Base-by-base conservation (phyloP, 306 rosid genomes). In the Cicer judaicum region DNA sequence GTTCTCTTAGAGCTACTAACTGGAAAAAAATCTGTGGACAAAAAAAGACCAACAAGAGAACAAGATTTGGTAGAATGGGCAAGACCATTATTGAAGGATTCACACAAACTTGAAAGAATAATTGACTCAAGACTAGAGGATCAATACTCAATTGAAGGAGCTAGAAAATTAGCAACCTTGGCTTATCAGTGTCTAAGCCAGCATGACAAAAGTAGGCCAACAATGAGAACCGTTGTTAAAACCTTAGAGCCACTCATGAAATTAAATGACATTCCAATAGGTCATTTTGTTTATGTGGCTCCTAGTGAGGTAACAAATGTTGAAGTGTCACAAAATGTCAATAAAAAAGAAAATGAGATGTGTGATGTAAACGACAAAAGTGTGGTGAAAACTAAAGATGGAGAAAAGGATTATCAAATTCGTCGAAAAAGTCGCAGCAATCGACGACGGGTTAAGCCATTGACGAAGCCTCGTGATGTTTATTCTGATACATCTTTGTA, bases 51-150 rank as follows among this genome's bases (percentile, higher is more conserved):
- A 0, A 39, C 64, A 4, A 88, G 97, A 56, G 96, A 95, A 36
- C 90, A 90, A n/a, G 87, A 90, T 78, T 76, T 95, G 67, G 99
- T 89, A 54, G 91, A 84, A 40, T 90, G 99, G 99, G 94, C 91
- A 12, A 92, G 90, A 34, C 98, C 97, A 8, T 41, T 81, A 1
- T 53, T 95, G 59, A 95, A 82, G 68, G 96, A 95, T 39, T 19
- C 87, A 5, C 65, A 82, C 6, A 90, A 86, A 73, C 86, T 95
- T 0, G 93, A 87, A 14, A 88, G 90, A 24, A 74, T 90, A 72
- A 92, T 95, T 64, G 99, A 92, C 82, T 85, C 89, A 16, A 87
- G 92, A 72, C 86, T 95, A 2, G 93, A 95, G 59, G 96, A 89
- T 38, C 92, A 89, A 63, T 92, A 80, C 85, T 95, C 99, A 0